phyloP scores from a whole-genome alignment of 75 land plant genomes.

The Pinus albicaulis region DNA sequence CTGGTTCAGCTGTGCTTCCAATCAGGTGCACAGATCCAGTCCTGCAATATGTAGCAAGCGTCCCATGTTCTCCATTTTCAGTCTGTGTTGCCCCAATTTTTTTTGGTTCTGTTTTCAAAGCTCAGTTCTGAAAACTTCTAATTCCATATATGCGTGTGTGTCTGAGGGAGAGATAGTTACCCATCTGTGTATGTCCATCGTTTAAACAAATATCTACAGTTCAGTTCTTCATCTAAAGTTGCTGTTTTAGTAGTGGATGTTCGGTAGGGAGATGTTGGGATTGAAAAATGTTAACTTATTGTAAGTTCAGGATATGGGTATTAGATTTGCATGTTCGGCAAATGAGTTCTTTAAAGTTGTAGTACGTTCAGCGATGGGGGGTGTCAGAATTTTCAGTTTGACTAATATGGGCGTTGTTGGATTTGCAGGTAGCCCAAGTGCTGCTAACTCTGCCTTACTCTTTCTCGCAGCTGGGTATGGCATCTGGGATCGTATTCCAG shows the following conservation, averaged over 20 bases:
- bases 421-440: slow-evolving; percentile 83
- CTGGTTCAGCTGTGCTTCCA: slow-evolving; percentile 99
- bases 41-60: not conserved
- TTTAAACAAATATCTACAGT: not conserved
- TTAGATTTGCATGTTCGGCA: not conserved
- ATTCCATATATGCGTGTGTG: too few relatives aligned
- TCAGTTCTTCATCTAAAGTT: not conserved
- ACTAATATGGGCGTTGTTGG: not conserved
- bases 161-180: too few relatives aligned
- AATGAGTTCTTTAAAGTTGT: not conserved
- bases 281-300: not conserved
- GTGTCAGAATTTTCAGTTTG: not conserved
- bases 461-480: slow-evolving; percentile 83
- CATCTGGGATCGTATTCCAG: slow-evolving; percentile 76
- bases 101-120: not conserved
- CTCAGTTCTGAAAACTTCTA: too few relatives aligned
- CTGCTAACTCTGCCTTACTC: slow-evolving; percentile 86
- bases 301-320: not conserved
- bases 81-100: not conserved
- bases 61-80: not conserved
- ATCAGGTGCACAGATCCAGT: slow-evolving; percentile 57
- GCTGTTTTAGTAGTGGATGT: not conserved
- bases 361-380: not conserved
- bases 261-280: not conserved
- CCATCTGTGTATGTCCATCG: not conserved